Conservation (phyloP, 805 yeast species). For the Candida awuae region DNA sequence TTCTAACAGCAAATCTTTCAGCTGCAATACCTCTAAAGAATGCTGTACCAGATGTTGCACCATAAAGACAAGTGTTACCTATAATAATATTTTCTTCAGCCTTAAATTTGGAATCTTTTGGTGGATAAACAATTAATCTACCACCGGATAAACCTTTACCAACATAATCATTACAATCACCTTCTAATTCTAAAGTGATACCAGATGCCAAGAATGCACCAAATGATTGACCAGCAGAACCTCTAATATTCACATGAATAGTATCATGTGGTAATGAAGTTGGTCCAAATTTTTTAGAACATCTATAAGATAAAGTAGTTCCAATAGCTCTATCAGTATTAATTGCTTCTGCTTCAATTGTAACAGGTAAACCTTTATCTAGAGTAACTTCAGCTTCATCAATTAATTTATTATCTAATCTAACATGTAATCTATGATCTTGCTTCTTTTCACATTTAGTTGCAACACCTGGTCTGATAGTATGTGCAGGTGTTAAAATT, state of each 20-base stretch:
- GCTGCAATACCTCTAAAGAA: constrained; percentile 97
- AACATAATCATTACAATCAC: constrained; percentile 96
- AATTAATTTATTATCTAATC: constrained; percentile 90
- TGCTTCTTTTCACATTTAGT: constrained; percentile 87
- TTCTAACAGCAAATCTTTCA: constrained; percentile 96
- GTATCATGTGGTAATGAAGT: constrained; percentile 93
- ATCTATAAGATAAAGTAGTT: constrained; percentile 87
- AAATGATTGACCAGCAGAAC: constrained; percentile 97
- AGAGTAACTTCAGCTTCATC: constrained; percentile 95
- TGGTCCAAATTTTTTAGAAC: constrained; percentile 90
- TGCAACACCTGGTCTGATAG: constrained; percentile 93
- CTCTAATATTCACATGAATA: constrained; percentile 81
- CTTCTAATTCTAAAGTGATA: constrained; percentile 88
- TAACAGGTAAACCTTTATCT: constrained; percentile 92
- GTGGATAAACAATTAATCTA: constrained; percentile 85
- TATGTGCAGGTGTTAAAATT: constrained; percentile 92
- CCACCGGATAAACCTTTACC: constrained; percentile 98
- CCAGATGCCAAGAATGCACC: constrained; percentile 98
- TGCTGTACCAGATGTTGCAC: constrained; percentile 93
- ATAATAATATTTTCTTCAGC: constrained; percentile 94
- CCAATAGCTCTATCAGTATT: constrained; percentile 97
- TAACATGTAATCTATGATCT: constrained; percentile 87
- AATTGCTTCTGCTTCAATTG: constrained; percentile 85
- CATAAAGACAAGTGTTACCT: constrained; percentile 96
- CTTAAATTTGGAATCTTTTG: constrained; percentile 71